phyloP scores from a whole-genome alignment of 257 asterid species.

The Lithospermum erythrorhizon region DNA sequence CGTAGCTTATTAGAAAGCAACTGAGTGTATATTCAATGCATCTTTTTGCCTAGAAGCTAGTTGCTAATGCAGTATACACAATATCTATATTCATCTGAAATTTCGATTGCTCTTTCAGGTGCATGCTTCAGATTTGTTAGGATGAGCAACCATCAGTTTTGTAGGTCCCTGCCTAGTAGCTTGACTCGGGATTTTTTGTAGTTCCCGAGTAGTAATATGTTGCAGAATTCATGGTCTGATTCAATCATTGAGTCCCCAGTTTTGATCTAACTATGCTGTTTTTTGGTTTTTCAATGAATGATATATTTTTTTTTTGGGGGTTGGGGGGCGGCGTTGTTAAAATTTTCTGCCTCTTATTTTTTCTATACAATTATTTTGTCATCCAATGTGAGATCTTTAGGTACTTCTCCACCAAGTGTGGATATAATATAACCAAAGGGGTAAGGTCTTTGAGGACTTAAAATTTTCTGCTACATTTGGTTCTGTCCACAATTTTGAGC shows the following conservation, averaged over 20 bases:
- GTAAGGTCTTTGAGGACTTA: slow-evolving; percentile 17
- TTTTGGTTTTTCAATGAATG: too few relatives aligned
- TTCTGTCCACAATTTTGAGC: too few relatives aligned
- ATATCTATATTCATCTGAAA: background rate
- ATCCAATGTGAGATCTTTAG: background rate
- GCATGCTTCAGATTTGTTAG: slow-evolving; percentile 24
- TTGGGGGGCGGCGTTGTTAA: too few relatives aligned
- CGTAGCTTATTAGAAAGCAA: slow-evolving; percentile 46
- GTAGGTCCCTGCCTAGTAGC: slow-evolving; percentile 6
- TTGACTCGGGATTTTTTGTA: background rate
- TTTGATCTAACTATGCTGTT: too few relatives aligned
- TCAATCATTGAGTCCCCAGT: too few relatives aligned
- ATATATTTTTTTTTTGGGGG: too few relatives aligned
- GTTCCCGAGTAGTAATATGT: too few relatives aligned
- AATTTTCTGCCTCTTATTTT: too few relatives aligned
- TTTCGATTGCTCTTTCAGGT: slow-evolving; percentile 11
- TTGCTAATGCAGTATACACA: slow-evolving; percentile 5
- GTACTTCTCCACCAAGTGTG: slow-evolving; percentile 12
- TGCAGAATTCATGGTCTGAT: too few relatives aligned
- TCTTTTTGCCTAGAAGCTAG: background rate
- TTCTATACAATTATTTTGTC: background rate
- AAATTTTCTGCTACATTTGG: background rate
- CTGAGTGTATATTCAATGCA: slow-evolving; percentile 14
- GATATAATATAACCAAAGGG: background rate
- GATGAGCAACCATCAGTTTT: slow-evolving; percentile 30